These are phyloP conservation scores for Clathrus columnatus DNA, from an alignment of 768 basidiomycete species.

Conservation along the genomic window DNA sequence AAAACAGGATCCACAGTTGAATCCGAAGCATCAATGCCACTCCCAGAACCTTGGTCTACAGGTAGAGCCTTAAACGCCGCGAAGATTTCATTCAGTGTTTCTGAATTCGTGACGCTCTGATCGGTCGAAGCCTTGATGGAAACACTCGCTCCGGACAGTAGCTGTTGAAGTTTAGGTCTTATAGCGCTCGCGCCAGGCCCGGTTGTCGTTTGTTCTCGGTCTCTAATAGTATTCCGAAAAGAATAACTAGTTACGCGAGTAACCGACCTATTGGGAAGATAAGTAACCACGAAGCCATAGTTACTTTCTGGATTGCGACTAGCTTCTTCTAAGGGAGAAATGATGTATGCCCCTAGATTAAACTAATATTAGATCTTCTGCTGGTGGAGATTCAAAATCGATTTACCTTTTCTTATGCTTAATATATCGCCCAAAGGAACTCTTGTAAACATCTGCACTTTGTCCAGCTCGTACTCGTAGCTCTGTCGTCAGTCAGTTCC, in stretches of 20 bases:
- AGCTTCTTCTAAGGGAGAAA: slow-evolving; percentile 88
- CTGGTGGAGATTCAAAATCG: background rate
- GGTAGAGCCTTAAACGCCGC: slow-evolving; percentile 77
- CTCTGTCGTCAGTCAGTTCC: slow-evolving; percentile 40
- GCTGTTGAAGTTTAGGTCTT: background rate
- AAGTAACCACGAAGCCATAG: slow-evolving; percentile 78
- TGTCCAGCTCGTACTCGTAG: slow-evolving; percentile 88
- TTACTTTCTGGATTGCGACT: slow-evolving; percentile 85
- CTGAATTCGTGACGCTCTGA: background rate
- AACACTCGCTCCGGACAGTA: background rate
- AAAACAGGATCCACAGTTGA: slow-evolving; percentile 47
- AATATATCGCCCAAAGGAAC: slow-evolving; percentile 79
- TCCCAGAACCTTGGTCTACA: slow-evolving; percentile 48
- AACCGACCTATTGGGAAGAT: slow-evolving; percentile 60
- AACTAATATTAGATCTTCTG: background rate
- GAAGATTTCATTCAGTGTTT: slow-evolving; percentile 31
- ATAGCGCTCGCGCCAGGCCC: background rate
- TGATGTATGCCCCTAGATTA: slow-evolving; percentile 78
- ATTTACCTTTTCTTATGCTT: slow-evolving; percentile 66
- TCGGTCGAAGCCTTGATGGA: slow-evolving; percentile 12
- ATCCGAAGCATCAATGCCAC: slow-evolving; percentile 33
- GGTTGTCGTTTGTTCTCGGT: slow-evolving; percentile 12
- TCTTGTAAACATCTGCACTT: slow-evolving; percentile 84
- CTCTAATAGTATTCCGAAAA: slow-evolving; percentile 55
- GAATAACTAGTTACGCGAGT: slow-evolving; percentile 83